A percentile compares a stretch with the other conserved stretches of the same genome.
Evolutionary conservation across 2,329 filamentous ascomycete species (phyloP).

Genomic region (Elsinoe australis): DNA sequence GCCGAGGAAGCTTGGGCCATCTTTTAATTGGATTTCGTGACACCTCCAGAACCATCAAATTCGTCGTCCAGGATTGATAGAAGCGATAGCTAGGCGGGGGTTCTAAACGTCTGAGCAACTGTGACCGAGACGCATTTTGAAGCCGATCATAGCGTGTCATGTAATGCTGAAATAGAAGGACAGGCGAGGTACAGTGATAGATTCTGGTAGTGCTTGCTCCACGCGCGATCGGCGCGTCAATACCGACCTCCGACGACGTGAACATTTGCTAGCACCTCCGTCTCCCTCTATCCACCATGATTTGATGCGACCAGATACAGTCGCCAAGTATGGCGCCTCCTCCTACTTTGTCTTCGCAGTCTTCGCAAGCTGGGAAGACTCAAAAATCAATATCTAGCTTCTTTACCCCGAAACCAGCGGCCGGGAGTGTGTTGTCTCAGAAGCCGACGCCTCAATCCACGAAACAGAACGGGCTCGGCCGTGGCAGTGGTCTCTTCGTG

Average conservation of each 20-base stretch:
- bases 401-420: constrained; percentile 27
- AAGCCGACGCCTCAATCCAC: constrained; percentile 5
- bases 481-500: constrained; percentile 23
- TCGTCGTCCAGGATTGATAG: too few relatives aligned
- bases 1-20: constrained; percentile 8
- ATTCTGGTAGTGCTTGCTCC: too few relatives aligned
- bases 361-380: constrained; percentile 47
- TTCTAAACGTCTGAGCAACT: too few relatives aligned
- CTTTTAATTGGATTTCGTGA: constrained; percentile 2
- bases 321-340: constrained; percentile 16
- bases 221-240: constrained; percentile 9
- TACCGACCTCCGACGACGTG: not conserved
- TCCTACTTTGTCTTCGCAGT: constrained; percentile 16
- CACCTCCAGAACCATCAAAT: not conserved
- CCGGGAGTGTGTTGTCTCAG: constrained; percentile 21
- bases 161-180: too few relatives aligned
- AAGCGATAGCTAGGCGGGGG: too few relatives aligned
- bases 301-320: too few relatives aligned
- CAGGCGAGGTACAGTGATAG: too few relatives aligned
- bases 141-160: too few relatives aligned
- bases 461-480: constrained; percentile 22
- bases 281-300: too few relatives aligned
- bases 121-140: too few relatives aligned
- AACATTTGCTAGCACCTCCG: not conserved
- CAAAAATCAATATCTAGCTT: constrained; percentile 67